phyloP scores from a whole-genome alignment of 192 early-diverging fungal genomes.

The Linderina pennispora region DNA sequence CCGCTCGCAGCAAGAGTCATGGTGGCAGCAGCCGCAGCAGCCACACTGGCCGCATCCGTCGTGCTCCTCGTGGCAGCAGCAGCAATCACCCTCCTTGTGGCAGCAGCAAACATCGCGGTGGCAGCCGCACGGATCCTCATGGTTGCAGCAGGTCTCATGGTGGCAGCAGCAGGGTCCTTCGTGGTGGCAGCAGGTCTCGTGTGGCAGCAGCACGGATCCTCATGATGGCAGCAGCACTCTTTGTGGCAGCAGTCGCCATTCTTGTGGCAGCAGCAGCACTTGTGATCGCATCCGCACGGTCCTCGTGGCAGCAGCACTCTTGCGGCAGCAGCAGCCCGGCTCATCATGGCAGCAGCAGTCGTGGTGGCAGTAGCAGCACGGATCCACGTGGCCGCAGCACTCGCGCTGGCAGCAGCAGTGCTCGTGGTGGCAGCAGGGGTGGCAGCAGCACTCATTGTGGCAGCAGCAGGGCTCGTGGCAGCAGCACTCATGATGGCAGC shows the following conservation, averaged over 20 bases:
- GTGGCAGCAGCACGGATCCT: constrained; percentile 17
- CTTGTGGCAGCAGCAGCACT: constrained; percentile 18
- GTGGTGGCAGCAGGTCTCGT: constrained; percentile 15
- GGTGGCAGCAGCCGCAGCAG: constrained; percentile 4
- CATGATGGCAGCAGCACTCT: constrained; percentile 8
- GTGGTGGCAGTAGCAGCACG: constrained; percentile 6
- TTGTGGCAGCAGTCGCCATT: constrained; percentile 13
- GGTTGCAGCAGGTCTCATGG: too few relatives aligned
- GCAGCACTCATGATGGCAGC: constrained; percentile 9
- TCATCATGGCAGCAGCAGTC: constrained; percentile 2
- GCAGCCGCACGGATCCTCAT: constrained; percentile 4
- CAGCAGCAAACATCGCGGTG: constrained; percentile 18
- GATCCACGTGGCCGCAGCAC: constrained; percentile 2
- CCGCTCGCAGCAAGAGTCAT: constrained; percentile 36
- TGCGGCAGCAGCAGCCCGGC: constrained; percentile 1
- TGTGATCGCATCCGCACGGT: constrained; percentile 3
- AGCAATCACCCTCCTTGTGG: constrained; percentile 17
- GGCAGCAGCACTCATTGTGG: background rate
- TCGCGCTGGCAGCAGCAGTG: background rate
- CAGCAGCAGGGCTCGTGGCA: constrained; percentile 8
- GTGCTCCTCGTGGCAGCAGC: constrained; percentile 1
- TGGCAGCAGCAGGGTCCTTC: constrained; percentile 6
- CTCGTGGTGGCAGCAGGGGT: background rate
- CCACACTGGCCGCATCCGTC: constrained; percentile 22
- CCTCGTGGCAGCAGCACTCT: background rate